Percentiles rank a stretch among this genome's conserved stretches.
Conservation (phyloP, 139 green algal genomes). For the Auxenochlorella protothecoides region DNA sequence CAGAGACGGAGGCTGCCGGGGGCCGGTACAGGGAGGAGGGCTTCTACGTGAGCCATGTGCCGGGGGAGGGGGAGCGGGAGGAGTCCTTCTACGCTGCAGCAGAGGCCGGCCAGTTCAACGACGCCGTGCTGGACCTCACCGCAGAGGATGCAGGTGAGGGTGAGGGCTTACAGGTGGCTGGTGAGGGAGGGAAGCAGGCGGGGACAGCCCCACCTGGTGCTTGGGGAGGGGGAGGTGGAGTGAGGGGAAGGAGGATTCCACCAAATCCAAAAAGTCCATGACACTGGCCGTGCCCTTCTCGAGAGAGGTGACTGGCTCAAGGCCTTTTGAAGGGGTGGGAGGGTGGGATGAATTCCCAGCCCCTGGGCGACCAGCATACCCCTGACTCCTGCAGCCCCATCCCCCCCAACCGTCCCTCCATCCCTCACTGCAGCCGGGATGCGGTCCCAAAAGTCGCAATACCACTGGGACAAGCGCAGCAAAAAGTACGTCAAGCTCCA, state of each 20-base stretch:
- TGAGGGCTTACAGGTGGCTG: not conserved
- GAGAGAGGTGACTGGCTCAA: too few species aligned
- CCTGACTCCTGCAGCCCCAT: too few species aligned
- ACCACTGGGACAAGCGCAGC: conserved; percentile 69
- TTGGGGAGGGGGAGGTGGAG: too few species aligned
- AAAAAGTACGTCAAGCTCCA: conserved; percentile 63
- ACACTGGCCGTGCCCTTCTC: too few species aligned
- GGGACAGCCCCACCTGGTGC: too few species aligned
- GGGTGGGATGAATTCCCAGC: too few species aligned
- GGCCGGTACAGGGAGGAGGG: conserved; percentile 41
- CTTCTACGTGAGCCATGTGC: conserved; percentile 39
- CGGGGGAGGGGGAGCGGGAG: not conserved
- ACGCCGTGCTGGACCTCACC: conserved; percentile 65
- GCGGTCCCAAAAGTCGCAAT: conserved; percentile 30
- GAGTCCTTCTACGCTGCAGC: conserved; percentile 16
- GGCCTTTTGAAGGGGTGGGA: too few species aligned
- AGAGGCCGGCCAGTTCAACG: conserved; percentile 6
- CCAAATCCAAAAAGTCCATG: too few species aligned
- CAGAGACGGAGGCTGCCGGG: not conserved
- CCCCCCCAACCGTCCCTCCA: not conserved
- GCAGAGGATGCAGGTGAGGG: conserved; percentile 52
- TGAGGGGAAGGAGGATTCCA: too few species aligned
- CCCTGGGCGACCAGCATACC: too few species aligned
- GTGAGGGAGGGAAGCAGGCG: too few species aligned
- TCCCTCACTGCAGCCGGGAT: conserved; percentile 31